Conservation (phyloP, 371 early-diverging fungal genomes). For the Syncephalastrum monosporum region DNA sequence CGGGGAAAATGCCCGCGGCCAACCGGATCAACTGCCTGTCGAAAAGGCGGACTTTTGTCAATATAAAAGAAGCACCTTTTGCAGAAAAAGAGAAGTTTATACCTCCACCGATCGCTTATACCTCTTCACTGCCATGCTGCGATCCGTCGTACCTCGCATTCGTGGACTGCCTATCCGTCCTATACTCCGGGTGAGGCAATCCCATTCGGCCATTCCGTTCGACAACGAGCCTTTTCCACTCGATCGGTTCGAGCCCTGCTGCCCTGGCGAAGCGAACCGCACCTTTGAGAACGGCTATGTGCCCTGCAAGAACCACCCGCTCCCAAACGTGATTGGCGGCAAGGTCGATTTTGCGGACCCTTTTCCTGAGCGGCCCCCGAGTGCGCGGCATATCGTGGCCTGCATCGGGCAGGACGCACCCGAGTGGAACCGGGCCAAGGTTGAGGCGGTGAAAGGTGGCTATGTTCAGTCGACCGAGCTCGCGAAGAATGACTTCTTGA, state of each 20-base stretch:
- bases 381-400: constrained; percentile 36
- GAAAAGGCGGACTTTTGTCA: too few species aligned
- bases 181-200: neutral
- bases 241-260: constrained; percentile 44
- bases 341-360: constrained; percentile 39
- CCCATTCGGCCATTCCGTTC: neutral
- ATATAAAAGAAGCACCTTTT: too few species aligned
- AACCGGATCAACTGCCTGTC: too few species aligned
- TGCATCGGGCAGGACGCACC: constrained; percentile 39
- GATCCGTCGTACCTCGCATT: too few species aligned
- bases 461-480: constrained; percentile 9
- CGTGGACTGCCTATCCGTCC: too few species aligned
- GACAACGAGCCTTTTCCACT: constrained; percentile 3
- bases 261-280: constrained; percentile 20
- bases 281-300: constrained; percentile 32
- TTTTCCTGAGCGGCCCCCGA: constrained; percentile 14
- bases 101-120: too few species aligned
- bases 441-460: constrained; percentile 32
- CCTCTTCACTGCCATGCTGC: too few species aligned
- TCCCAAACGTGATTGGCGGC: constrained; percentile 38
- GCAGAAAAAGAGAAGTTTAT: too few species aligned
- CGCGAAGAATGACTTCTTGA: constrained; percentile 4
- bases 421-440: constrained; percentile 47
- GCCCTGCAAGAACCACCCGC: constrained; percentile 43
- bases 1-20: too few species aligned